Base-by-base conservation (phyloP, 352 stramenopile genomes). In the Peronospora tabacina region DNA sequence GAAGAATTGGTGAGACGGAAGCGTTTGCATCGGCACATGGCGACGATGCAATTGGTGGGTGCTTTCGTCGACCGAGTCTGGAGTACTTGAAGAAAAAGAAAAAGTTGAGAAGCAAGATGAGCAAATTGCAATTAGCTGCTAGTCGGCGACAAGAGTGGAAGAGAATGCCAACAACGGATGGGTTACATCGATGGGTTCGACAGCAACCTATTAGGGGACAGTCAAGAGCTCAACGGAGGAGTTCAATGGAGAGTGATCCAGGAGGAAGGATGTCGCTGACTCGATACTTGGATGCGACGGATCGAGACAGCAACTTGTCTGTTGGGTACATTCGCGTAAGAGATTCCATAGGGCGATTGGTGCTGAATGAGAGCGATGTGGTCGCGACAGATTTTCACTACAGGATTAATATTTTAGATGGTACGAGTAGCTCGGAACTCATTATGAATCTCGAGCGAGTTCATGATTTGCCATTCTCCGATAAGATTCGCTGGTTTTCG, bases 371-470 rank as follows among this genome's bases (percentile, higher is more conserved):
- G 49, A 88, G 75, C 20, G 80, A 89, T 38, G 61, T 81, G 16
- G 75, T 88, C 32, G 76, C 76, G 0, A 88, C 76, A 13, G 77
- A 88, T 41, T 88, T 86, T 43, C 72, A 90, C 63, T 90, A 90
- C 55, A 61, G 72, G 15, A 87, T 90, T 60, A 87, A 90, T 53
- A 86, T 90, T 49, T 49, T 87, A 47, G 76, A 87, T 55, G 73
- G 70, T 35, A 44, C 63, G 32, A 72, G 75, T 34, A 82, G 67
- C 24, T 90, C 79, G 0, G 79, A 90, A 54, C 57, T 90, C 19
- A 85, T 87, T 49, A 89, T 93, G 80, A 86, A 86, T 60, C 74
- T 91, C 26, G 77, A 91, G 38, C 66, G 73, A 10, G 73, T 91
- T 19, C 75, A 88, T 49, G 87, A 87, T 34, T 58, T 87, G 44